Evolutionary conservation across 2,329 filamentous ascomycete species (phyloP), one percentile per base, ranked within the genome.

Genomic region (Colletotrichum agaves): DNA sequence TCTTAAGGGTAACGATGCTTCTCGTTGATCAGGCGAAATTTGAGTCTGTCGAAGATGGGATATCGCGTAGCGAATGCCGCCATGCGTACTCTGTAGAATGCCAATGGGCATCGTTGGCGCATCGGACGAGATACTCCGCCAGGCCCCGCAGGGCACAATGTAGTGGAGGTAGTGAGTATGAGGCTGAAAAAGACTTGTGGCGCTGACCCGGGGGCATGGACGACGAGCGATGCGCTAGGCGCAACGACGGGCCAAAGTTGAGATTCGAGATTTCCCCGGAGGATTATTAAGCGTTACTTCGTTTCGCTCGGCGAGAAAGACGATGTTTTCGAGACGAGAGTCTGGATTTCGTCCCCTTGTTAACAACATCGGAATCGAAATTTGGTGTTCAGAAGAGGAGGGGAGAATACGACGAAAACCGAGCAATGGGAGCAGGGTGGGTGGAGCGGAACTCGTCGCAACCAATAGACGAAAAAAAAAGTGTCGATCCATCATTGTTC

Each of bases 81-180:
- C 23, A 27, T 27, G 23, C 23, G 23, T 27, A 27, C 23, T n/a
- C n/a, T 17, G 46, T 11, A 37, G 35, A 21, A 12, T 33, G 57
- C 49, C 37, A 37, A 37, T 33, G 46, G 23, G 37, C 19, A 5
- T 31, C 8, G 12, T n/a, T 11, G 27, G 31, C 23, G 23, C 19
- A 53, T 67, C 61, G 61, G 64, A 67, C 53, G 61, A 67, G 61
- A 64, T 53, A 5, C 52, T 67, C 64, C 53, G 46, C 15, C n/a
- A 44, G 50, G 43, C 6, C 41, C 37, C 13, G 13, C 19, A 27
- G 23, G 6, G 23, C 23, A 27, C 23, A 39, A 23, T 8, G 63
- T n/a, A 43, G 50, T n/a, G n/a, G n/a, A n/a, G n/a, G n/a, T n/a
- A n/a, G n/a, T n/a, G n/a, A n/a, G n/a, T n/a, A 41, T 59, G 64